Percentiles rank a stretch among this genome's conserved stretches.
These are phyloP conservation scores for Plasmodium fragile DNA, from an alignment of 169 alveolate species.

Conservation along the genomic window DNA sequence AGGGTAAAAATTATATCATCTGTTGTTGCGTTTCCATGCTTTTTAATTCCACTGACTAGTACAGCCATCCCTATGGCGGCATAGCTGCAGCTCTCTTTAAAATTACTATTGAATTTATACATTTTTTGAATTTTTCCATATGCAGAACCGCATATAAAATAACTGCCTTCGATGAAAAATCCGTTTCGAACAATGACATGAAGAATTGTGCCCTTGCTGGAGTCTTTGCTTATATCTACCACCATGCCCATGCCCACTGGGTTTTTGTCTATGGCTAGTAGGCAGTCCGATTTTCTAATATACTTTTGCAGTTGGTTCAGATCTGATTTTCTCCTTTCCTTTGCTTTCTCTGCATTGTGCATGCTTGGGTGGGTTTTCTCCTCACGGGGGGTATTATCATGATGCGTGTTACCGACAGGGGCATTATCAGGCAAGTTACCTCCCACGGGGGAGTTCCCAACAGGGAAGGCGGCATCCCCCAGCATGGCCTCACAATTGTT, in stretches of 20 bases:
- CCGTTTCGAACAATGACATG: slow-evolving; percentile 84
- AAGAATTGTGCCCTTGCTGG: slow-evolving; percentile 80
- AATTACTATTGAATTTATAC: slow-evolving; percentile 77
- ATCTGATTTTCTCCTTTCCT: slow-evolving; percentile 12
- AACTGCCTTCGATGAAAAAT: slow-evolving; percentile 82
- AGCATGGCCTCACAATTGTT: neutral
- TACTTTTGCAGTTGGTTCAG: slow-evolving; percentile 54
- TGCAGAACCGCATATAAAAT: slow-evolving; percentile 87
- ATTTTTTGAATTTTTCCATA: slow-evolving; percentile 83
- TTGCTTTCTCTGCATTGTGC: neutral
- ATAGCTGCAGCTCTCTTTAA: slow-evolving; percentile 57
- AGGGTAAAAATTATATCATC: slow-evolving; percentile 83
- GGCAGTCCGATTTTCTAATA: slow-evolving; percentile 82
- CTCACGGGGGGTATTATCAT: neutral
- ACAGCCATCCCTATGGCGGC: slow-evolving; percentile 85
- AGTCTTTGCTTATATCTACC: slow-evolving; percentile 80
- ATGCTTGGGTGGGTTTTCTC: neutral
- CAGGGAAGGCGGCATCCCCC: neutral
- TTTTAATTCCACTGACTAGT: slow-evolving; percentile 81
- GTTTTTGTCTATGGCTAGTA: slow-evolving; percentile 79
- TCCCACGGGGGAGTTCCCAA: neutral
- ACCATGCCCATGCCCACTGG: slow-evolving; percentile 83
- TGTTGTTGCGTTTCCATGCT: slow-evolving; percentile 80
- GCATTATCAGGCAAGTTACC: neutral
- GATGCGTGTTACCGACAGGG: neutral